Evolutionary conservation across 2,329 filamentous ascomycete genomes (phyloP), one percentile per base, ranked within the genome.

Genomic region (Raffaelea arxii): DNA sequence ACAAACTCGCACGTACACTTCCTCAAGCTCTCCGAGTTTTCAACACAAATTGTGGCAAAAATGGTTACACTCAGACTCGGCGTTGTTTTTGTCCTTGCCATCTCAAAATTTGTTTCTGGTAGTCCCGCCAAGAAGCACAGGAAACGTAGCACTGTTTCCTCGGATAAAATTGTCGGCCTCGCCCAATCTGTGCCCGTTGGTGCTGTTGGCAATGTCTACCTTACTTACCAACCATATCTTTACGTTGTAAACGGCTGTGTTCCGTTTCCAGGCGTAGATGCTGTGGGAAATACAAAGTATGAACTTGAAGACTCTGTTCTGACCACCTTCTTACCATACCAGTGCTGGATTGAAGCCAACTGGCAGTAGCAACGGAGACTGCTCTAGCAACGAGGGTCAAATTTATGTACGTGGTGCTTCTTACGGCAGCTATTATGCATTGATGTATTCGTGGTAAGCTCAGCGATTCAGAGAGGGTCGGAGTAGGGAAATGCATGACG

Each of bases 201-300:
- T 5, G 62, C 62, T 1, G 56, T 61, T 0, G 77, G 77, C 14
- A 56, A 63, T 3, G 57, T 77, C 22, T 75, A 76, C 52, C 57
- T 73, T 37, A 71, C 72, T 45, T 80, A 77, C 60, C 70, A 80
- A 60, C 77, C 76, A 0, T 68, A 65, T 45, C 65, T 80, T 6
- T 54, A 76, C 11, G 71, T 80, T 5, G 66, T 68, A 18, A 74
- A 75, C 53, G 78, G 78, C 40, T 82, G 78, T 51, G 77, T 81
- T 9, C 76, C 78, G 0, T 82, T 78, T 55, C 77, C 78, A 0
- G 78, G 72, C 2, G 78, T 82, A 2, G 73, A 82, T 51, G 67
- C 67, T 1, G 59, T 63, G 0, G 79, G 78, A 3, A 68, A 82
- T 53, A 80, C 73, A 16, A 66, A 69, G 77, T 80, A 58, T 49